phyloP scores from a whole-genome alignment of 805 yeast genomes.

The Groenewaldozyma salmanticensis region DNA sequence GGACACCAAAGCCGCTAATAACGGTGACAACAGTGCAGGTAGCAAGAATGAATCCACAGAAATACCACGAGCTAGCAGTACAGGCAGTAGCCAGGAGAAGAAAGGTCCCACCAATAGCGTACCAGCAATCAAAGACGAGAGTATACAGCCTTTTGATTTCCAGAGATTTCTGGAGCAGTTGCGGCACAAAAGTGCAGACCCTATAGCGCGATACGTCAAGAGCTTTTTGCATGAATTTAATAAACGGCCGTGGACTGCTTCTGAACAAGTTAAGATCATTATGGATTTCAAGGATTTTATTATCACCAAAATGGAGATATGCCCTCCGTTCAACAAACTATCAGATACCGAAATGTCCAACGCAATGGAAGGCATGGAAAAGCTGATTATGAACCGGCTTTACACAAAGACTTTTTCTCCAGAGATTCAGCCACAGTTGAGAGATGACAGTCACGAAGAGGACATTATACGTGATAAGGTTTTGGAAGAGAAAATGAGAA shows the following conservation, averaged over 20 bases:
- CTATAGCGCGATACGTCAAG: constrained; percentile 74
- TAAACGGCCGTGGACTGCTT: constrained; percentile 56
- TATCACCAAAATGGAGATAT: constrained; percentile 37
- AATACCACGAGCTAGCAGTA: not conserved
- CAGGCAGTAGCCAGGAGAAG: constrained; percentile 3
- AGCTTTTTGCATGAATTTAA: constrained; percentile 75
- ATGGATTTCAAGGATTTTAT: constrained; percentile 70
- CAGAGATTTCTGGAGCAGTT: constrained; percentile 67
- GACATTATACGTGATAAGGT: constrained; percentile 55
- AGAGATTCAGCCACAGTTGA: constrained; percentile 35
- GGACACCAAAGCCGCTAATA: no score
- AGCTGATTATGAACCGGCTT: constrained; percentile 79
- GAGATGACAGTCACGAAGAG: constrained; percentile 46
- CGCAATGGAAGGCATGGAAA: constrained; percentile 86
- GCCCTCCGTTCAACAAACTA: constrained; percentile 67
- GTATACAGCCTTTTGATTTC: constrained; percentile 55
- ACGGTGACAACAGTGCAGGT: not conserved
- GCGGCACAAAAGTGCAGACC: constrained; percentile 71
- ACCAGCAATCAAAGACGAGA: constrained; percentile 6
- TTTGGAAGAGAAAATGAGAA: constrained; percentile 43
- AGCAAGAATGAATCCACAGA: not conserved
- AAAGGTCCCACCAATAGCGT: not conserved
- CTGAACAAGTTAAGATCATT: constrained; percentile 70
- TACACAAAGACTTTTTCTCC: constrained; percentile 79
- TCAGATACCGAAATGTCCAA: constrained; percentile 53